Evolutionary conservation across 345 rosid genomes (phyloP), one percentile per base, ranked within the genome.

Genomic region (Brassica rapa): DNA sequence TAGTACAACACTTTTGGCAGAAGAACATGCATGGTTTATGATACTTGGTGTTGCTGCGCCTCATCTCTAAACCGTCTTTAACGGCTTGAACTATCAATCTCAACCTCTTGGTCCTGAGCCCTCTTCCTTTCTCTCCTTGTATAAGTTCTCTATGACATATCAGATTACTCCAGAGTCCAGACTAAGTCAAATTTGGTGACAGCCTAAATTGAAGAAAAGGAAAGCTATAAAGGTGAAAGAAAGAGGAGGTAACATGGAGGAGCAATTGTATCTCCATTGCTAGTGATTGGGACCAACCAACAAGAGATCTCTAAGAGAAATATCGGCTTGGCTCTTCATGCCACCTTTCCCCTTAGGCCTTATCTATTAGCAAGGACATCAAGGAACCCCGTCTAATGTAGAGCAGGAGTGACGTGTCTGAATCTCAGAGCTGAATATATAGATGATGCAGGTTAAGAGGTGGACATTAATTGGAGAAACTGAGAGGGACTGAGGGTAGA

Each of bases 11-110:
- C 68, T 91, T 89, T 39, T 86, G 88, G 68, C 96, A 88, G 83
- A 88, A 88, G 84, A 89, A 88, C 84, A 89, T 82, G 87, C 94
- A 93, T 51, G 93, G 86, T 55, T 89, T 86, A 71, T 73, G 83
- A 81, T 85, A 82, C 62, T 88, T 86, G n/a, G 96, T 91, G 75
- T 69, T 72, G 62, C 88, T 77, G 64, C 94, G 89, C 71, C 98
- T 88, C 79, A 83, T 84, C 10, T 15, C 8, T 35, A 35, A 35
- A 8, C 41, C 41, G 2, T 8, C 11, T 35, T 35, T 35, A 35
- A 2, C 3, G 41, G 41, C 41, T 35, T 35, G 41, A 35, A 35
- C 41, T 35, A 7, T 7, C 41, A 35, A 35, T 35, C 41, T 35
- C 41, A 35, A 35, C 41, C 41, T 35, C 9, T 7, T 8, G 41